These are phyloP conservation scores for Coniosporium apollinis DNA, from an alignment of 495 filamentous ascomycete genomes.

Conservation along the genomic window DNA sequence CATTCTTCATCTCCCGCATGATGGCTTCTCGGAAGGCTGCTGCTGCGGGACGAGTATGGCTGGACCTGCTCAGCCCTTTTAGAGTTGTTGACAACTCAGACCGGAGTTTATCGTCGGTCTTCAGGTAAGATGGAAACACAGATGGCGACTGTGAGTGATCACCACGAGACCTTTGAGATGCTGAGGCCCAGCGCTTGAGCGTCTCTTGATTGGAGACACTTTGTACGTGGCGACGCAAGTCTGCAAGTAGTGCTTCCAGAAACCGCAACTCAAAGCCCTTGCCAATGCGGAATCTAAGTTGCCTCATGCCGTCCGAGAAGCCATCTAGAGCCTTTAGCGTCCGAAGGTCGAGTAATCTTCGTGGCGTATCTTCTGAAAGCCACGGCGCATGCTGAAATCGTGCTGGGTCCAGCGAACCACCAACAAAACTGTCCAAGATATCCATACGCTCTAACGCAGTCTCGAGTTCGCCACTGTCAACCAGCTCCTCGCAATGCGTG, in stretches of 20 bases:
- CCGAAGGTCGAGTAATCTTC: conserved; percentile 68
- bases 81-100: conserved; percentile 48
- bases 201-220: conserved; percentile 55
- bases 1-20: conserved; percentile 66
- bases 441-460: conserved; percentile 62
- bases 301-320: conserved; percentile 55
- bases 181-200: conserved; percentile 55
- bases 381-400: conserved; percentile 9
- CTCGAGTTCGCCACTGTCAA: conserved; percentile 67
- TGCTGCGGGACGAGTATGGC: conserved; percentile 60
- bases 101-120: conserved; percentile 49
- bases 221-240: conserved; percentile 70
- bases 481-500: conserved; percentile 56
- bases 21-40: conserved; percentile 76
- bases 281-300: conserved; percentile 63
- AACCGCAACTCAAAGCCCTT: conserved; percentile 74
- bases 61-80: conserved; percentile 61
- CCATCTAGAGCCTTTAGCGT: conserved; percentile 66
- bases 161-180: conserved; percentile 47
- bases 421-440: conserved; percentile 57
- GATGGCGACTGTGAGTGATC: conserved; percentile 48
- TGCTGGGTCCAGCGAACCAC: conserved; percentile 36
- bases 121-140: conserved; percentile 56
- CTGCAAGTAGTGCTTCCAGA: conserved; percentile 56
- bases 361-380: too few relatives aligned